A percentile compares a stretch with the other conserved stretches of the same genome.
Conservation (phyloP, 1,284 basidiomycete species). For the Stereum hirsutum region DNA sequence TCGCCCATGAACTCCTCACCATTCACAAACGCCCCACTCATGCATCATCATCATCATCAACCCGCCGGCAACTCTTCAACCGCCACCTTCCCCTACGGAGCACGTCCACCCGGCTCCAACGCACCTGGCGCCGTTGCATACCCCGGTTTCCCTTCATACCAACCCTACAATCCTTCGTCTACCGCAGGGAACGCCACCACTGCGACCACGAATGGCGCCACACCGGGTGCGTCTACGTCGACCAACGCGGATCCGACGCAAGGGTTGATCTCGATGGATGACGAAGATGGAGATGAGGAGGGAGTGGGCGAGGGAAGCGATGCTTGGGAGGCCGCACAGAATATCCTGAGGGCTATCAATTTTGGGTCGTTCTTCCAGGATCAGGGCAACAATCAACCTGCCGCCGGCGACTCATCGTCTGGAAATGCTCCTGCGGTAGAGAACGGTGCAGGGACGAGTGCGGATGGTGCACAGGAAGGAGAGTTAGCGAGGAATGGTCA, state of each 20-base stretch:
- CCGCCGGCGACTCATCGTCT: conserved; percentile 3
- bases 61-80: conserved; percentile 6
- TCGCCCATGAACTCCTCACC: conserved; percentile 40
- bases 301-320: conserved; percentile 37
- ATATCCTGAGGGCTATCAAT: conserved; percentile 68
- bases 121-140: conserved; percentile 16
- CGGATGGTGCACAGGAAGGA: too few species aligned
- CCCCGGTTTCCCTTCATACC: not conserved
- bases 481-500: too few species aligned
- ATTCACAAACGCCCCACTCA: conserved; percentile 50
- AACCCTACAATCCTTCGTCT: not conserved
- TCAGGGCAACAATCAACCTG: conserved; percentile 7
- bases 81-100: conserved; percentile 5
- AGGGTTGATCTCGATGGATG: not conserved
- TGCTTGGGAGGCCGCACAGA: conserved; percentile 68
- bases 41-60: conserved; percentile 8
- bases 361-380: conserved; percentile 42
- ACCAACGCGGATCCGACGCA: conserved; percentile 2
- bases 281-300: conserved; percentile 15
- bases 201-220: not conserved
- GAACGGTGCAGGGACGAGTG: too few species aligned
- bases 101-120: conserved; percentile 14
- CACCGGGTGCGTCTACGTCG: not conserved
- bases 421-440: not conserved
- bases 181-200: not conserved